Evolutionary conservation across 1,139 yeast species (phyloP).

Genomic region (Pichia sp.): DNA sequence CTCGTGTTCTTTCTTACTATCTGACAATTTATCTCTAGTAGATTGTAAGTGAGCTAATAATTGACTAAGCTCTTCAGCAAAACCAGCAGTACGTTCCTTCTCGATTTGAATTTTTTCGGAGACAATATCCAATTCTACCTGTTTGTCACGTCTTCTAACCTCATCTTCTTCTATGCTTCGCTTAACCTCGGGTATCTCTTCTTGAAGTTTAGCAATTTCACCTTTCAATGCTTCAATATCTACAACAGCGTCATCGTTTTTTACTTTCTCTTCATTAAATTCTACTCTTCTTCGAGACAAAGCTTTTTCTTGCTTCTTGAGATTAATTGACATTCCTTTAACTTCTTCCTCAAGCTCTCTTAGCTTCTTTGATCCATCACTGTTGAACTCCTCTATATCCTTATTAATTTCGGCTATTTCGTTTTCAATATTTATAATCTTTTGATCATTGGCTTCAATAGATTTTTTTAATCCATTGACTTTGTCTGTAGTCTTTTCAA

Average conservation of each 20-base stretch:
- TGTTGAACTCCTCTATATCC: constrained; percentile 79
- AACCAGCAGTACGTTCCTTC: constrained; percentile 57
- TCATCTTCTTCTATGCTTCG: constrained; percentile 38
- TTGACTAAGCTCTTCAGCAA: constrained; percentile 74
- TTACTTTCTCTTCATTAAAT: constrained; percentile 66
- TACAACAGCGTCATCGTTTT: constrained; percentile 59
- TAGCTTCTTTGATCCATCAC: constrained; percentile 76
- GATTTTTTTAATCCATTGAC: constrained; percentile 40
- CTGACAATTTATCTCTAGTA: constrained; percentile 50
- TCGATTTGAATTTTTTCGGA: constrained; percentile 55
- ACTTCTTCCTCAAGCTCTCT: constrained; percentile 62
- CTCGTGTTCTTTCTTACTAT: constrained; percentile 22
- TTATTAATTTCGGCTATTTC: constrained; percentile 59
- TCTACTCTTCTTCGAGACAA: constrained; percentile 47
- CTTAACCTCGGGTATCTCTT: constrained; percentile 33
- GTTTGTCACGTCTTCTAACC: constrained; percentile 32
- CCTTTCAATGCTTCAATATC: constrained; percentile 52
- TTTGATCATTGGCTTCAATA: constrained; percentile 29
- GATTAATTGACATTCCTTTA: constrained; percentile 35
- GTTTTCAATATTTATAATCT: constrained; percentile 9
- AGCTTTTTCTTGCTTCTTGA: constrained; percentile 40
- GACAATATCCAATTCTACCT: constrained; percentile 35
- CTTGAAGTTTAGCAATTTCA: constrained; percentile 49
- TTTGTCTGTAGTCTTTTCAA: constrained; percentile 46
- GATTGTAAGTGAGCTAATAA: constrained; percentile 48